phyloP scores from a whole-genome alignment of 2,329 filamentous ascomycete species.

The Colletotrichum musae region DNA sequence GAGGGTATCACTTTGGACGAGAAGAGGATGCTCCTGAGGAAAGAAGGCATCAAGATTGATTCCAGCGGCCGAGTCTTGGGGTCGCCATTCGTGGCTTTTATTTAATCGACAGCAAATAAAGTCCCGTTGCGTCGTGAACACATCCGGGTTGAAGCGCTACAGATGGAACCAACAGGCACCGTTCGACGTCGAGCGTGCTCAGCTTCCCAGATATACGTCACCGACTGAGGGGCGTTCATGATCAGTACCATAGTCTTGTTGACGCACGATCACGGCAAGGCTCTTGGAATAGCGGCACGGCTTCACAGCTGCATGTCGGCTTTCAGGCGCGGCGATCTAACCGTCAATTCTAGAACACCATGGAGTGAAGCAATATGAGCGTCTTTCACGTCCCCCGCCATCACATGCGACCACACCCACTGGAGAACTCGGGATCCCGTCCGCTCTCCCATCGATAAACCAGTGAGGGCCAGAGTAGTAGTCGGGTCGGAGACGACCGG shows the following conservation, averaged over 20 bases:
- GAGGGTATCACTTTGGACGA: slow-evolving; percentile 70
- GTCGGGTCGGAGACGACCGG: no score
- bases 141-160: background rate
- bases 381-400: no score
- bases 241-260: background rate
- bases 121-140: background rate
- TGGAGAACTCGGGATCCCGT: no score
- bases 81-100: slow-evolving; percentile 64
- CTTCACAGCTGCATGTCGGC: background rate
- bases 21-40: slow-evolving; percentile 73
- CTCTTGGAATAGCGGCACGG: slow-evolving; percentile 1
- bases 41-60: slow-evolving; percentile 77
- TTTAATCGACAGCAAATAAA: slow-evolving; percentile 38
- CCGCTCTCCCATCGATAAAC: no score
- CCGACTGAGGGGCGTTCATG: background rate
- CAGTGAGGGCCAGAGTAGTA: no score
- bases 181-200: no score
- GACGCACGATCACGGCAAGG: slow-evolving; percentile 2
- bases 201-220: background rate
- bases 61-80: slow-evolving; percentile 71
- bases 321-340: background rate
- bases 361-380: no score
- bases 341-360: no score
- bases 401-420: background rate
- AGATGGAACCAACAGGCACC: no score